phyloP scores from a whole-genome alignment of 331 rosid species.

The Pyracantha coccinea region DNA sequence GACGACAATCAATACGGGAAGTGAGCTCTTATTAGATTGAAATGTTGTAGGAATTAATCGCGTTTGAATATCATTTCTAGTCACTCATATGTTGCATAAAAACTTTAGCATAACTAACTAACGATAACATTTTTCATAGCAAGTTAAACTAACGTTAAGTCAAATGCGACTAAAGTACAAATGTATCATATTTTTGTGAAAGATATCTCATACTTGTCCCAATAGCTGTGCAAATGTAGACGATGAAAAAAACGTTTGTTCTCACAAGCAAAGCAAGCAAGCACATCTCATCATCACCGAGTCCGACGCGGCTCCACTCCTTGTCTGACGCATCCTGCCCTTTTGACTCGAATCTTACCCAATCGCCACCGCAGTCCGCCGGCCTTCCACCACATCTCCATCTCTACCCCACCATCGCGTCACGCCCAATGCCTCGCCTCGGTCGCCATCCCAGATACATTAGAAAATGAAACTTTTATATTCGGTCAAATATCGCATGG shows the following conservation, averaged over 20 bases:
- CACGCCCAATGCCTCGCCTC: constrained; percentile 5
- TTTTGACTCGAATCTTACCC: constrained; percentile 7
- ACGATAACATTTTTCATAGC: not conserved
- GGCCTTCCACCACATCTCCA: constrained; percentile 7
- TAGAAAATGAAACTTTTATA: not conserved
- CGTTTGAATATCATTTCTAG: too few relatives aligned
- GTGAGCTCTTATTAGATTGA: not conserved
- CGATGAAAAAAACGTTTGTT: too few relatives aligned
- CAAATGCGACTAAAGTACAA: not conserved
- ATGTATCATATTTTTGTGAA: too few relatives aligned
- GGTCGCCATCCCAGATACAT: not conserved
- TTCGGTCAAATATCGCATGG: not conserved
- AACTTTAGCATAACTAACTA: not conserved
- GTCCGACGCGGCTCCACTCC: constrained; percentile 32
- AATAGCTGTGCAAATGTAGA: too few relatives aligned
- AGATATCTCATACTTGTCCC: not conserved
- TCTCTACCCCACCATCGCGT: not conserved
- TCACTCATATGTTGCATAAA: not conserved
- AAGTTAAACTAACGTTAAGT: too few relatives aligned
- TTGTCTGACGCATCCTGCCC: constrained; percentile 16
- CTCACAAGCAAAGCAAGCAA: not conserved
- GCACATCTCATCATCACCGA: not conserved
- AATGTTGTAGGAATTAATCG: not conserved
- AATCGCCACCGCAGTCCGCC: not conserved
- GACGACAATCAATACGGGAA: not conserved